These are phyloP conservation scores for Plasmodium knowlesi DNA, from an alignment of 169 alveolate species.

Conservation along the genomic window DNA sequence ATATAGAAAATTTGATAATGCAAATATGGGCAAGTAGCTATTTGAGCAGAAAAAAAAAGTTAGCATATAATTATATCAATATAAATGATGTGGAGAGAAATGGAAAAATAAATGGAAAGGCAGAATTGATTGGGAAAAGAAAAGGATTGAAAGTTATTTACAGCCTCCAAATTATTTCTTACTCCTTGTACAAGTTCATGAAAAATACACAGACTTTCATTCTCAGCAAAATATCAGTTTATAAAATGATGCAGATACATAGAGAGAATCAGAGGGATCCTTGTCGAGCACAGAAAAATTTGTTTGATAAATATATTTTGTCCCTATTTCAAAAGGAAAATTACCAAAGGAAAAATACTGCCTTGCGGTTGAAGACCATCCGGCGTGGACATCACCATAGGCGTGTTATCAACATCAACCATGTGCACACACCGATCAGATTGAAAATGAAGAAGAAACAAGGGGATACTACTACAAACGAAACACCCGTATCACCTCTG, in stretches of 20 bases:
- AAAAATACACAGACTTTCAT: slow-evolving; percentile 19
- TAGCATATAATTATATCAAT: slow-evolving; percentile 52
- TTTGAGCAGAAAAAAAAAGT: slow-evolving; percentile 26
- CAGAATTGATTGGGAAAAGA: slow-evolving; percentile 49
- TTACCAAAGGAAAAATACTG: slow-evolving; percentile 12
- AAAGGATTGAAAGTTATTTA: slow-evolving; percentile 59
- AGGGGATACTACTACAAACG: not conserved
- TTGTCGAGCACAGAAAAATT: not conserved
- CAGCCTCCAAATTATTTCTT: slow-evolving; percentile 22
- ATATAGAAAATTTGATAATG: slow-evolving; percentile 28
- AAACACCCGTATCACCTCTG: not conserved
- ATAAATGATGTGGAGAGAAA: slow-evolving; percentile 51
- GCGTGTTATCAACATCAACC: not conserved
- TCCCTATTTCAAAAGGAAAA: slow-evolving; percentile 14
- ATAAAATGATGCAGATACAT: slow-evolving; percentile 63
- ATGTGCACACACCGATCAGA: not conserved
- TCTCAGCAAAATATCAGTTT: slow-evolving; percentile 46
- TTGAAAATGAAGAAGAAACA: slow-evolving; percentile 17
- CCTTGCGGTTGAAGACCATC: slow-evolving; percentile 17
- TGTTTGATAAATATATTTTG: slow-evolving; percentile 27
- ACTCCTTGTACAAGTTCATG: slow-evolving; percentile 38
- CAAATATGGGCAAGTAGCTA: slow-evolving; percentile 63
- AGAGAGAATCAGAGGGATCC: not conserved
- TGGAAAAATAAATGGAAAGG: slow-evolving; percentile 41
- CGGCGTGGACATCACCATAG: not conserved